These are phyloP conservation scores for Leccinum pallidistipes DNA, from an alignment of 1,284 basidiomycete species.

Conservation along the genomic window DNA sequence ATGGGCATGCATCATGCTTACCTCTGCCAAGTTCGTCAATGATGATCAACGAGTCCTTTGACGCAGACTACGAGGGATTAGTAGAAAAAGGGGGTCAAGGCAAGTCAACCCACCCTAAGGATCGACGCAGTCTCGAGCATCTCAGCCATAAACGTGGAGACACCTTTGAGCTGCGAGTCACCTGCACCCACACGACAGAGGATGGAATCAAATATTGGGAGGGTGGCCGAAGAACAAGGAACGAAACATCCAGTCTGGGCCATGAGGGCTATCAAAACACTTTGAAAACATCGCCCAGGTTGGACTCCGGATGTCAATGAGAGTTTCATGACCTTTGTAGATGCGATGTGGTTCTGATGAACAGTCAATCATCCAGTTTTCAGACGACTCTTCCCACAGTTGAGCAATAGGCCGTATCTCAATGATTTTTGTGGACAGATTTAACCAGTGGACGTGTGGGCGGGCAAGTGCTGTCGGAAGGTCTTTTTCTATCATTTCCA, in stretches of 20 bases:
- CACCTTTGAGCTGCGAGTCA: constrained; percentile 96
- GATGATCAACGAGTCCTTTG: constrained; percentile 92
- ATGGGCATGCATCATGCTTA: constrained; percentile 22
- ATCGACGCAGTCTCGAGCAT: constrained; percentile 99
- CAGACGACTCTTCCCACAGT: too few species aligned
- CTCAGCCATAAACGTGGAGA: constrained; percentile 99
- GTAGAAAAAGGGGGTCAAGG: neutral
- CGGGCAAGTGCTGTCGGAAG: too few species aligned
- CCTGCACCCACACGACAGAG: constrained; percentile 96
- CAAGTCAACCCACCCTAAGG: constrained; percentile 59
- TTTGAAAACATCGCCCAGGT: too few species aligned
- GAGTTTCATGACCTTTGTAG: too few species aligned
- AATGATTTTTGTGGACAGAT: too few species aligned
- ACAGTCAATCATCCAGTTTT: too few species aligned
- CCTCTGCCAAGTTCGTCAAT: constrained; percentile 98
- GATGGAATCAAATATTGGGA: constrained; percentile 97
- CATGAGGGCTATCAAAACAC: constrained; percentile 45
- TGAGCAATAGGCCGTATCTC: too few species aligned
- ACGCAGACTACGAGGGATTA: constrained; percentile 66
- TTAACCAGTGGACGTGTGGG: too few species aligned
- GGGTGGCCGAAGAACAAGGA: constrained; percentile 82
- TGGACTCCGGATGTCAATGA: too few species aligned
- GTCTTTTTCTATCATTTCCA: too few species aligned
- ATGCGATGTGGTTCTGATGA: too few species aligned
- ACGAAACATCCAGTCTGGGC: constrained; percentile 96